A percentile compares a stretch with the other conserved stretches of the same genome.
These are phyloP conservation scores for Rutstroemia sp. DNA, from an alignment of 2,329 filamentous ascomycete species.

Conservation along the genomic window DNA sequence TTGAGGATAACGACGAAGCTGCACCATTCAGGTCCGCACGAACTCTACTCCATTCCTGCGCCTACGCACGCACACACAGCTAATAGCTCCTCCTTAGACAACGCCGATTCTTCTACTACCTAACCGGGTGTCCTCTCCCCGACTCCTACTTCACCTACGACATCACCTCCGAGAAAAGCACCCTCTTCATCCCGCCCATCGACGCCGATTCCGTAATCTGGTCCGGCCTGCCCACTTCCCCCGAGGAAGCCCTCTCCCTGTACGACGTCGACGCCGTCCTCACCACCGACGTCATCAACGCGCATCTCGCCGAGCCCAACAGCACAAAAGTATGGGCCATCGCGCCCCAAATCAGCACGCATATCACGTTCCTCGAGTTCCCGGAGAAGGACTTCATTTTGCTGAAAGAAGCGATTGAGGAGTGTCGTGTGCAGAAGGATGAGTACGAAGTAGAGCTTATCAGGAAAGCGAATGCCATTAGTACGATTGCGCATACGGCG, in stretches of 20 bases:
- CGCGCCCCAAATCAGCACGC: conserved; percentile 65
- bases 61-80: conserved; percentile 1
- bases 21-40: conserved; percentile 64
- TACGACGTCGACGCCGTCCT: conserved; percentile 80
- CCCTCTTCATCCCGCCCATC: conserved; percentile 84
- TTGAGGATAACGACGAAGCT: conserved; percentile 84
- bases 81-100: conserved; percentile 46
- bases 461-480: conserved; percentile 63
- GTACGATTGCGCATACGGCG: conserved; percentile 56
- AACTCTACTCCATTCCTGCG: not conserved
- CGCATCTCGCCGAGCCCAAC: conserved; percentile 41
- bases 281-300: conserved; percentile 66
- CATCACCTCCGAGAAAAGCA: conserved; percentile 63
- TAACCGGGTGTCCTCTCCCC: conserved; percentile 74
- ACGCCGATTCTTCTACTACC: conserved; percentile 89
- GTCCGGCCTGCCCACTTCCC: conserved; percentile 77
- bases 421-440: conserved; percentile 64
- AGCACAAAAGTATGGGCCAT: conserved; percentile 62
- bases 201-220: conserved; percentile 88
- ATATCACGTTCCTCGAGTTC: conserved; percentile 65
- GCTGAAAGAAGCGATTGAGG: conserved; percentile 58
- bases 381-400: conserved; percentile 50
- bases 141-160: conserved; percentile 80
- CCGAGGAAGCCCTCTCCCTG: conserved; percentile 63
- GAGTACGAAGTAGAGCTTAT: conserved; percentile 69